These are phyloP conservation scores for Globisporangium echinulatum DNA, from an alignment of 352 stramenopile species.

Conservation along the genomic window DNA sequence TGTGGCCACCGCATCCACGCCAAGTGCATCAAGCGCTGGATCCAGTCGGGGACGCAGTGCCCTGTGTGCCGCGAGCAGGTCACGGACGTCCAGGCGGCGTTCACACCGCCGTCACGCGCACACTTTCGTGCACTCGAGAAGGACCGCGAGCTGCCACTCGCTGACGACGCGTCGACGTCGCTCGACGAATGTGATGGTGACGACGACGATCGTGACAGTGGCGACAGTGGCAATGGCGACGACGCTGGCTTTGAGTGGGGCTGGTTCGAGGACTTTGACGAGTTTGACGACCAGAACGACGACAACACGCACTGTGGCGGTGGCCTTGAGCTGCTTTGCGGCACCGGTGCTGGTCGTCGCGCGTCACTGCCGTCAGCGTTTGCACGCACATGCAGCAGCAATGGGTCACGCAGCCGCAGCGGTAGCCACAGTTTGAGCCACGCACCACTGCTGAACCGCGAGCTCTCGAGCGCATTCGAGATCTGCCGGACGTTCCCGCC, in stretches of 20 bases:
- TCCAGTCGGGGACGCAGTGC: slow-evolving; percentile 57
- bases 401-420: slow-evolving; percentile 3
- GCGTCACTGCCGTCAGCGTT: slow-evolving; percentile 17
- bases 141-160: slow-evolving; percentile 31
- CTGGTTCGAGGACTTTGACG: slow-evolving; percentile 81
- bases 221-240: slow-evolving; percentile 13
- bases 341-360: slow-evolving; percentile 13
- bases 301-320: slow-evolving; percentile 18
- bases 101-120: slow-evolving; percentile 26
- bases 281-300: slow-evolving; percentile 41
- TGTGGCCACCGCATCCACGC: slow-evolving; percentile 67
- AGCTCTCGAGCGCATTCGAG: slow-evolving; percentile 62
- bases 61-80: slow-evolving; percentile 63
- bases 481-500: slow-evolving; percentile 67
- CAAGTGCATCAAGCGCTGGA: slow-evolving; percentile 76
- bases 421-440: slow-evolving; percentile 8
- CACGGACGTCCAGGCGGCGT: slow-evolving; percentile 45
- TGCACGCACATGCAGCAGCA: slow-evolving; percentile 1
- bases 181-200: slow-evolving; percentile 35
- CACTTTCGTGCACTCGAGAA: slow-evolving; percentile 35
- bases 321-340: not conserved
- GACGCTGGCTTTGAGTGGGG: slow-evolving; percentile 52
- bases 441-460: slow-evolving; percentile 46
- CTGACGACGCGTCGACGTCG: slow-evolving; percentile 34
- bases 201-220: slow-evolving; percentile 32